A percentile compares a stretch with the other conserved stretches of the same genome.
Evolutionary conservation across 495 filamentous ascomycete genomes (phyloP).

Genomic region (Pseudomonodictys pantanalensis): DNA sequence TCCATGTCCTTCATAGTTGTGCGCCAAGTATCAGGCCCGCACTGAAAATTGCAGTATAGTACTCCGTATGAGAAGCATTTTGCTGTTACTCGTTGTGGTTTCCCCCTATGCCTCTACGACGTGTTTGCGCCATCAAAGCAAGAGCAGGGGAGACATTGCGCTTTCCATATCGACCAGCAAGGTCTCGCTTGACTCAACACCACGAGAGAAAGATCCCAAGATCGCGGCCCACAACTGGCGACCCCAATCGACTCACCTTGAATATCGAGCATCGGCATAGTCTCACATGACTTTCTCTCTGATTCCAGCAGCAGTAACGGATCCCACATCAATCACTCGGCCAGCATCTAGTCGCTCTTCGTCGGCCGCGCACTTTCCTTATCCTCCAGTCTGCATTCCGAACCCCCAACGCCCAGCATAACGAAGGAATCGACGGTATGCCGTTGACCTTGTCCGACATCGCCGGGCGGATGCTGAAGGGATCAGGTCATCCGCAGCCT

Average conservation of each 20-base stretch:
- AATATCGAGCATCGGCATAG: constrained; percentile 32
- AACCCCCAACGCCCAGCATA: not conserved
- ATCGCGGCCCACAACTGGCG: not conserved
- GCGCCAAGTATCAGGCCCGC: no score
- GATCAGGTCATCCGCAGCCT: constrained; percentile 21
- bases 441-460: constrained; percentile 17
- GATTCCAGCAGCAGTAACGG: constrained; percentile 30
- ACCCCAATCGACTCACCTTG: constrained; percentile 24
- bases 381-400: constrained; percentile 3
- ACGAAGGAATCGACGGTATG: constrained; percentile 14
- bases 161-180: not conserved
- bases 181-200: not conserved
- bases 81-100: no score
- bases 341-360: constrained; percentile 18
- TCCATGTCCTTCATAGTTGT: no score
- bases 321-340: constrained; percentile 26
- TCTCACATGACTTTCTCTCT: constrained; percentile 34
- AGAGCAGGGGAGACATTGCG: not conserved
- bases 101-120: no score
- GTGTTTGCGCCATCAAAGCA: not conserved
- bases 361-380: constrained; percentile 22
- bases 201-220: not conserved
- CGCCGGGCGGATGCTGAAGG: constrained; percentile 27
- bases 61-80: no score
- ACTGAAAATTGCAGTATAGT: no score